Base-by-base conservation (phyloP, 305 asterid species). In the Solanum hybrid region DNA sequence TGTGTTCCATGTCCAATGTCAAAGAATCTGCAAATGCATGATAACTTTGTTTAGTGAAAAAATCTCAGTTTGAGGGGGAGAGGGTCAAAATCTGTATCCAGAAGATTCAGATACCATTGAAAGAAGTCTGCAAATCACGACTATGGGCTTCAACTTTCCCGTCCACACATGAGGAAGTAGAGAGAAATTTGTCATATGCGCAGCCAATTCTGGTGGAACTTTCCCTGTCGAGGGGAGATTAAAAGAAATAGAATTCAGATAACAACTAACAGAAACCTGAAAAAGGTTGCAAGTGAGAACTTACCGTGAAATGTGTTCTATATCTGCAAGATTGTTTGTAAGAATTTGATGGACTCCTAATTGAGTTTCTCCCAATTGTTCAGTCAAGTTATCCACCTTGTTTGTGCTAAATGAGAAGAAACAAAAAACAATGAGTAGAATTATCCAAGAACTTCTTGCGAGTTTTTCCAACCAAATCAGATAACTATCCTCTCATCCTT, bases 1-100 rank as follows among this genome's bases (percentile, higher is more conserved):
- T 93, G 77, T 91, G 91, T 81, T 89, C 93, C 78, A 93, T 82
- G 94, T 95, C 99, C 89, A 93, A 82, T 86, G 20, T 69, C 84
- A 95, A 88, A 77, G 99, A 93, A 91, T 95, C 98, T 95, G 95
- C 92, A 91, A 76, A 88, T 80, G 73, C 42, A 76, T 22, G 40
- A 8, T 10, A 75, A 7, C 38, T 40, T 88, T 87, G 24, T 84
- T 86, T 17, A 69, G 88, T 88, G 80, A 87, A 77, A 85, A 24
- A 3, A 27, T 72, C 79, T 66, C 88, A 42, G 77, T 66, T 90
- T 35, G 76, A 38, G 64, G 24, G 34, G n/a, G 77, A 81, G 85
- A 87, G 78, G 6, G 75, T 51, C 27, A 78, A 27, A 11, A 17
- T 40, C 27, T n/a, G 27, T 82, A 60, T 79, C 20, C 81, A 64